These are phyloP conservation scores for Puccinia sorghi DNA, from an alignment of 1,284 basidiomycete species.

Conservation along the genomic window DNA sequence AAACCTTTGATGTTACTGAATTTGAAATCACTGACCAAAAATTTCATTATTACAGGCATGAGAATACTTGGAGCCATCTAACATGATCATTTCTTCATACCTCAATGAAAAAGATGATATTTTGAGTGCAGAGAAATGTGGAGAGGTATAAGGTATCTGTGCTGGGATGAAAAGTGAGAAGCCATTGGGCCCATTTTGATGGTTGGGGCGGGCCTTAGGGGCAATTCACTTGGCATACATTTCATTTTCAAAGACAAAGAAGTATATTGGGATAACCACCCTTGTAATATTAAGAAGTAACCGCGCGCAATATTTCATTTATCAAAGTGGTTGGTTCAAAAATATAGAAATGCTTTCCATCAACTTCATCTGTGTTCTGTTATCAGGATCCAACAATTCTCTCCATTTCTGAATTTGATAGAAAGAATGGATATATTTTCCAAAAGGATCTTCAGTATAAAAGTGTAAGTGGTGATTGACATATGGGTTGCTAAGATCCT, in stretches of 20 bases:
- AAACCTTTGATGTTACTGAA: neutral
- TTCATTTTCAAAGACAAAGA: neutral
- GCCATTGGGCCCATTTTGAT: neutral
- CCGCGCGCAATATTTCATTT: no score
- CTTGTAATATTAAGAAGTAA: no score
- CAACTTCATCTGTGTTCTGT: neutral
- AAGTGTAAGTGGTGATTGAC: neutral
- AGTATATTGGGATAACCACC: neutral
- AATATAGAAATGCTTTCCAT: neutral
- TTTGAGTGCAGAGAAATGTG: no score
- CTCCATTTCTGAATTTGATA: neutral
- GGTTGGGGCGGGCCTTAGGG: neutral
- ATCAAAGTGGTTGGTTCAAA: neutral
- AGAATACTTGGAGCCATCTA: neutral
- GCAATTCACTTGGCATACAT: constrained; percentile 9
- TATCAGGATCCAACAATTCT: neutral
- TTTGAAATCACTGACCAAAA: neutral
- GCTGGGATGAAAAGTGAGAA: neutral
- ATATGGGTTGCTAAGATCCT: neutral
- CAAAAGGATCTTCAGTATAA: neutral
- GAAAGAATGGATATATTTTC: neutral
- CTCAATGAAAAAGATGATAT: no score
- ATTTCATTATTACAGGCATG: neutral
- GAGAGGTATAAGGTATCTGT: no score
- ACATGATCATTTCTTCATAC: no score